Percentiles rank a stretch among this genome's conserved stretches.
Conservation (phyloP, 306 rosid genomes). For the Cicer pinnatifidum region DNA sequence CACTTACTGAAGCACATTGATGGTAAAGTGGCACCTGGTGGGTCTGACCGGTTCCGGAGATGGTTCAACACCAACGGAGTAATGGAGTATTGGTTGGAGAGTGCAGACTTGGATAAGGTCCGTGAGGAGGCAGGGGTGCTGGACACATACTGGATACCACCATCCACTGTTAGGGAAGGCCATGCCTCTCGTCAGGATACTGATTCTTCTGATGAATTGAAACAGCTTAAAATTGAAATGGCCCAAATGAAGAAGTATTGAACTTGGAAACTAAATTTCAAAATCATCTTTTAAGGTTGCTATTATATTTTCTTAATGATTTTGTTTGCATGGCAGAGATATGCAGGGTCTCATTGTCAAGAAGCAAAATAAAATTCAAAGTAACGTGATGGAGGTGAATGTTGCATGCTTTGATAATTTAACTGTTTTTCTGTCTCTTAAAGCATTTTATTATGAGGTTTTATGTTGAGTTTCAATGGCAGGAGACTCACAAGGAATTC, state of each 20-base stretch:
- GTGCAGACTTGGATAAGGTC: conserved; percentile 62
- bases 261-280: conserved; percentile 40
- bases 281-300: conserved; percentile 34
- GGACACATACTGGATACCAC: conserved; percentile 82
- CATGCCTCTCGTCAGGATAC: conserved; percentile 41
- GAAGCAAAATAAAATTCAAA: conserved; percentile 54
- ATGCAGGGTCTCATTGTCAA: conserved; percentile 63
- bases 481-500: conserved; percentile 64
- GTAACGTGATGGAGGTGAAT: conserved; percentile 58
- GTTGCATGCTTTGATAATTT: conserved; percentile 38
- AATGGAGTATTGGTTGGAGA: conserved; percentile 97
- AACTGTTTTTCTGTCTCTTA: conserved; percentile 25
- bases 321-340: conserved; percentile 62
- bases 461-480: conserved; percentile 42
- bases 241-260: conserved; percentile 71
- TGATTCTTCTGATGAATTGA: conserved; percentile 66
- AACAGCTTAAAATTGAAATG: conserved; percentile 67
- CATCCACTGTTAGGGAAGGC: conserved; percentile 44
- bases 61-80: conserved; percentile 74
- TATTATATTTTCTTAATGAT: conserved; percentile 37
- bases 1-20: conserved; percentile 86
- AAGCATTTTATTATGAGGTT: conserved; percentile 25
- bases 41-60: conserved; percentile 73
- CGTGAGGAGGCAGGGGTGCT: conserved; percentile 75
- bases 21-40: conserved; percentile 76